Percentiles rank a stretch among this genome's conserved stretches.
Evolutionary conservation across 78 protist species (phyloP).

Genomic region (Neovahlkampfia damariscottae): DNA sequence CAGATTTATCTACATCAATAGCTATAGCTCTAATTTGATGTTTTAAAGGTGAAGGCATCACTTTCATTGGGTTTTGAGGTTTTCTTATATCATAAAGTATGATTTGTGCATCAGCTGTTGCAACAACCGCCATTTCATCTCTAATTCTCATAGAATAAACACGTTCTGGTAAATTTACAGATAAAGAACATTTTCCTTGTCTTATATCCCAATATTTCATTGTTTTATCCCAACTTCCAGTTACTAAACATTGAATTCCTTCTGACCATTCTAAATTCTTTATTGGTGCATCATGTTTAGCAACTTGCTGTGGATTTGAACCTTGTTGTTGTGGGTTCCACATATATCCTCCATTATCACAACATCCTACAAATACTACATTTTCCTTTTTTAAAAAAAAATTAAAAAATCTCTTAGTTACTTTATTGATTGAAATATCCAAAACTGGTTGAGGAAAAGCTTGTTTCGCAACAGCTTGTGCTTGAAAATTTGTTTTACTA

Average conservation of each 20-base stretch:
- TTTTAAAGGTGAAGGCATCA: conserved; percentile 47
- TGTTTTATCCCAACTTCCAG: conserved; percentile 73
- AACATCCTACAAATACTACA: too few relatives aligned
- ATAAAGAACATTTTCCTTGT: conserved; percentile 14
- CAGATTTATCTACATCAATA: conserved; percentile 46
- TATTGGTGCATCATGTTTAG: conserved; percentile 55
- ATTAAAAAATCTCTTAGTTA: too few relatives aligned
- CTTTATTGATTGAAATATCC: too few relatives aligned
- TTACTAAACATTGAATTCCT: conserved; percentile 34
- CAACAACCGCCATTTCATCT: conserved; percentile 36
- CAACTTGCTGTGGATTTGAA: too few relatives aligned
- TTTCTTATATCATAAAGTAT: conserved; percentile 32
- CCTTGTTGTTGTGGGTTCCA: too few relatives aligned
- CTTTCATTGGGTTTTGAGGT: conserved; percentile 14
- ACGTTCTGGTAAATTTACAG: conserved; percentile 28
- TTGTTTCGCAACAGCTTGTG: too few relatives aligned
- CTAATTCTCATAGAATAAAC: conserved; percentile 35
- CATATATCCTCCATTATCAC: too few relatives aligned
- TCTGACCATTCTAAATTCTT: conserved; percentile 33
- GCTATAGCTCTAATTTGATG: conserved; percentile 52
- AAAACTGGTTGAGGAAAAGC: too few relatives aligned
- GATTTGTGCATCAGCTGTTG: conserved; percentile 53
- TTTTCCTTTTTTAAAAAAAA: too few relatives aligned
- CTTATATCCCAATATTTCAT: conserved; percentile 69
- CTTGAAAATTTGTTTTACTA: too few relatives aligned